Evolutionary conservation across 257 asterid species (phyloP), one percentile per base, ranked within the genome.

Genomic region (Solanum sejunctum): DNA sequence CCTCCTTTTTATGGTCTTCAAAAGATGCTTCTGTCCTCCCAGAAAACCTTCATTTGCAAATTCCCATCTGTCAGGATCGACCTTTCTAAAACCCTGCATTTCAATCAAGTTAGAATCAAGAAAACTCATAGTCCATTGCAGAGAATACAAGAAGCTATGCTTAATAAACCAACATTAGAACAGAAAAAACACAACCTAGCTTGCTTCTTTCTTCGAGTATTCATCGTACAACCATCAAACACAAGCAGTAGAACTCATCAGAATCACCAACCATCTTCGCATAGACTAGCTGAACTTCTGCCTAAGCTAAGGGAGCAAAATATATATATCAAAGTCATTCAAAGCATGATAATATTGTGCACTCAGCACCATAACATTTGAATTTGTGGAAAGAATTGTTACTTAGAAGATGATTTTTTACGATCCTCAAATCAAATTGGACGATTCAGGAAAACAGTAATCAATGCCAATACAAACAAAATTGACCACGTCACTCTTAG

Each of bases 1-100:
- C 86, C 96, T 93, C 86, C 99, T 88, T 79, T 89, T 94, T 83
- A 97, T 95, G 10, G 92, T 94, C 90, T 90, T 95, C 87, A 97
- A 85, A 57, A 97, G 98, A 89, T 97, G 99, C 90, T 88, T 97
- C 80, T 97, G 98, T 10, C 99, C 99, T 26, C 96, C 94, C 56
- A 97, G 88, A 63, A 95, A 97, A 4, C 99, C 98, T 90, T 92
- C 98, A 77, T 94, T 94, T 0, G 99, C 99, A 70, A 97, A 97
- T 82, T 97, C 98, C 99, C 99, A 97, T 88, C 94, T 89, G 26
- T 95, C 99, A 0, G 98, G 95, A 86, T 95, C 98, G 61, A 95
- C 98, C 86, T 97, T 97, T 83, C 93, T 88, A 52, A 97, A 97
- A 23, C 99, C 99, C 99, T 97, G 95, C 91, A 87, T 26, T 49